Evolutionary conservation across 179 eudicot genomes (phyloP), one percentile per base, ranked within the genome.

Genomic region (Beta corolliflora): DNA sequence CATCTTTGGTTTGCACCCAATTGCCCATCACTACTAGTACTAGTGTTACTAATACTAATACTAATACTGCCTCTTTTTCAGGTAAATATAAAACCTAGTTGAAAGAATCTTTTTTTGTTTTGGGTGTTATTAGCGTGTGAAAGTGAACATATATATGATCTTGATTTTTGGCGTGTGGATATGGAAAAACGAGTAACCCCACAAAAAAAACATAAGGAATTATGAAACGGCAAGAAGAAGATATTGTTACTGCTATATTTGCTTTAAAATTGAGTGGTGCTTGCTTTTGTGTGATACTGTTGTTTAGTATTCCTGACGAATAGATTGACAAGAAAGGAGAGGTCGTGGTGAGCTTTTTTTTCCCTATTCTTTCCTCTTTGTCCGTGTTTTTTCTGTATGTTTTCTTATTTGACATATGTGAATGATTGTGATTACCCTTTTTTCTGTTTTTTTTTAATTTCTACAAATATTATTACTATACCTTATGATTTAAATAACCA

Each of bases 251-350:
- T 55, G 59, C 19, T 55, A 55, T 0, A 55, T 11, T 15, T 11
- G 15, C 15, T 15, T 55, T 55, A 11, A 55, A 55, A 55, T 15
- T 12, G 1, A 15, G 63, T 65, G 75, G 46, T 68, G 52, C 53
- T 48, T 67, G 63, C 79, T 81, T 78, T 74, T 78, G 71, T 7
- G 59, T 61, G 82, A 77, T 73, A 81, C 87, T 86, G 91, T 89
- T 82, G 80, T 85, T 85, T 84, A 81, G 84, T 79, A 86, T 75
- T 78, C 59, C 84, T 85, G 87, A 81, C 79, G 76, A 79, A 75
- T 79, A 77, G 87, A 85, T 81, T 84, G 85, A 81, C 79, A 84
- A 76, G 77, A 77, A 73, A 85, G 77, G 73, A 73, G 64, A 63
- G 78, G 66, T 66, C 14, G 5, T 54, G 44, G 4, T 41, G 72